phyloP scores from a whole-genome alignment of 164 flowering plant species.

The Vitis amurensis region DNA sequence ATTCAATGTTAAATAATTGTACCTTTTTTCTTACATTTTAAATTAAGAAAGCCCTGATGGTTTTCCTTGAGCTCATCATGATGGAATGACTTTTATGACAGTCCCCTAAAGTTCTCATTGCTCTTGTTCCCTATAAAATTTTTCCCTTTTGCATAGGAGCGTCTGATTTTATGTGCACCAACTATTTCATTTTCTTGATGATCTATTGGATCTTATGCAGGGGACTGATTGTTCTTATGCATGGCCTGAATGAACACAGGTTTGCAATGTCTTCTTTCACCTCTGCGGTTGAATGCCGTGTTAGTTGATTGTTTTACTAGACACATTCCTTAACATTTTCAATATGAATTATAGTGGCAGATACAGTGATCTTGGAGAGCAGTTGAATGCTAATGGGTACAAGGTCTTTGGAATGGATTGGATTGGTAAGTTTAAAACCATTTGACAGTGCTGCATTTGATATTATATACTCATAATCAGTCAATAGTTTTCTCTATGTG shows the following conservation, averaged over 20 bases:
- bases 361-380: conserved; percentile 73
- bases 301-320: neutral
- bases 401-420: conserved; percentile 95
- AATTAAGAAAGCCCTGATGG: too few relatives aligned
- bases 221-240: conserved; percentile 75
- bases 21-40: too few relatives aligned
- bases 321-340: neutral
- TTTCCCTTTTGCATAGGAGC: too few relatives aligned
- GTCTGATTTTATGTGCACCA: too few relatives aligned
- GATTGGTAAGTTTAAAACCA: conserved; percentile 62
- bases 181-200: too few relatives aligned
- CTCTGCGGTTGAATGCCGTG: neutral
- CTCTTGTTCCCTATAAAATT: too few relatives aligned
- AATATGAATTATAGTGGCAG: conserved; percentile 56
- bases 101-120: too few relatives aligned
- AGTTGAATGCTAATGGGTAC: conserved; percentile 72
- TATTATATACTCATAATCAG: too few relatives aligned
- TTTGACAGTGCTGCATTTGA: neutral
- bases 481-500: too few relatives aligned
- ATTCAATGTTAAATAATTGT: too few relatives aligned
- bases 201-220: conserved; percentile 34
- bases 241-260: conserved; percentile 98
- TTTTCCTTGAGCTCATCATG: too few relatives aligned
- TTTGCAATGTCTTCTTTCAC: conserved; percentile 21
- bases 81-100: too few relatives aligned